Evolutionary conservation across 2,329 filamentous ascomycete genomes (phyloP).

Genomic region (Microdochium nivale): DNA sequence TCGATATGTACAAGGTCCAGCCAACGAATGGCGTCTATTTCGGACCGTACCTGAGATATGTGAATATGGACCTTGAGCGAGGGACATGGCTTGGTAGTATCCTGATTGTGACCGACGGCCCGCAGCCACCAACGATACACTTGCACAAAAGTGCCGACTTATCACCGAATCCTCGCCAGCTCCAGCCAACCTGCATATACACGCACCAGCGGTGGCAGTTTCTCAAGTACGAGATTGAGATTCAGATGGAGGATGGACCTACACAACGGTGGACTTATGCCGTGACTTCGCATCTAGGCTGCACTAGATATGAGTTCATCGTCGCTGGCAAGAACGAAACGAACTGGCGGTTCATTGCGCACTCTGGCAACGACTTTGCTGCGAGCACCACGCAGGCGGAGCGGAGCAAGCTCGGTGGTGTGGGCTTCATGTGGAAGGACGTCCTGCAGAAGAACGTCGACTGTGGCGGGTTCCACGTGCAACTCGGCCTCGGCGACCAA

Average conservation of each 20-base stretch:
- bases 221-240: constrained; percentile 85
- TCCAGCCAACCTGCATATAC: constrained; percentile 73
- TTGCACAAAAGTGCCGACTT: constrained; percentile 85
- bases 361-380: constrained; percentile 94
- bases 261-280: constrained; percentile 94
- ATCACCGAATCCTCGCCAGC: constrained; percentile 83
- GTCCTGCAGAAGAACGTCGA: constrained; percentile 96
- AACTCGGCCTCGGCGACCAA: constrained; percentile 86
- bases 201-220: constrained; percentile 93
- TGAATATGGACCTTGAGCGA: constrained; percentile 92
- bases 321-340: constrained; percentile 85
- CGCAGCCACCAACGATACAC: constrained; percentile 91
- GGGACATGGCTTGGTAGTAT: constrained; percentile 92
- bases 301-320: constrained; percentile 96
- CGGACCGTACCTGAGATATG: constrained; percentile 89
- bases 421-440: constrained; percentile 98
- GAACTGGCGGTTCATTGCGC: constrained; percentile 91
- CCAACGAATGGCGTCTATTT: constrained; percentile 98
- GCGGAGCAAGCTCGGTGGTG: constrained; percentile 73
- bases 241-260: constrained; percentile 77
- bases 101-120: constrained; percentile 81
- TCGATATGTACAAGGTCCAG: constrained; percentile 88
- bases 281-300: constrained; percentile 91
- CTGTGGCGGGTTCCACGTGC: constrained; percentile 90
- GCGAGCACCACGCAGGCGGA: constrained; percentile 81